These are phyloP conservation scores for Monilinia vaccinii-corymbosi DNA, from an alignment of 2,329 filamentous ascomycete genomes.

Conservation along the genomic window DNA sequence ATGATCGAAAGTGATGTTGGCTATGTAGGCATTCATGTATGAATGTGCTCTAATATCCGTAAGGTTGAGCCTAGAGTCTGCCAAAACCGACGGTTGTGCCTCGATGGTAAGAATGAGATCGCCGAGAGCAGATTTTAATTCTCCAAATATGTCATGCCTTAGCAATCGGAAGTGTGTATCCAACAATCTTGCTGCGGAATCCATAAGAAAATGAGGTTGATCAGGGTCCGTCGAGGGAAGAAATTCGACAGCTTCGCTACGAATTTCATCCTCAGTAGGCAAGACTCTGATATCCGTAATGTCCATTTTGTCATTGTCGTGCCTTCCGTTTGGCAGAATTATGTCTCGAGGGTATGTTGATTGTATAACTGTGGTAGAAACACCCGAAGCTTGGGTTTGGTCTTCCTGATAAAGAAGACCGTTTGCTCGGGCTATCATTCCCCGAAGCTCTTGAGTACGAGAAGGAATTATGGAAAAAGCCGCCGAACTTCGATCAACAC, in stretches of 20 bases:
- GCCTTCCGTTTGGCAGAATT: not conserved
- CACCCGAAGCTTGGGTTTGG: not conserved
- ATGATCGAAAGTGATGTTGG: not conserved
- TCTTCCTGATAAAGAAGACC: not conserved
- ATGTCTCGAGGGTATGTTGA: constrained; percentile 6
- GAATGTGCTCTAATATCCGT: not conserved
- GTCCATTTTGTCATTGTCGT: constrained; percentile 19
- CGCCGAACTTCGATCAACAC: not conserved
- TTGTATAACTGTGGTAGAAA: not conserved
- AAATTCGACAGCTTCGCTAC: constrained; percentile 16
- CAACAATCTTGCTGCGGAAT: not conserved
- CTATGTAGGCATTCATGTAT: not conserved
- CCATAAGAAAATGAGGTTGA: not conserved
- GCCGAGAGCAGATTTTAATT: constrained; percentile 24
- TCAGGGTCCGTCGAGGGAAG: constrained; percentile 16
- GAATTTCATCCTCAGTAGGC: constrained; percentile 29
- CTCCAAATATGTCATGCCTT: constrained; percentile 26
- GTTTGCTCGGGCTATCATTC: not conserved
- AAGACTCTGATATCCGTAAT: constrained; percentile 29
- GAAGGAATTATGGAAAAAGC: not conserved
- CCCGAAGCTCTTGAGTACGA: not conserved
- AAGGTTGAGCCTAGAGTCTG: constrained; percentile 15
- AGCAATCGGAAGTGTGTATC: constrained; percentile 25
- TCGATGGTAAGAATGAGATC: constrained; percentile 18
- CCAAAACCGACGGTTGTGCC: constrained; percentile 14